Conservation (phyloP, 2,329 filamentous ascomycete species). For the Graphilbum ipis-grandicollis region DNA sequence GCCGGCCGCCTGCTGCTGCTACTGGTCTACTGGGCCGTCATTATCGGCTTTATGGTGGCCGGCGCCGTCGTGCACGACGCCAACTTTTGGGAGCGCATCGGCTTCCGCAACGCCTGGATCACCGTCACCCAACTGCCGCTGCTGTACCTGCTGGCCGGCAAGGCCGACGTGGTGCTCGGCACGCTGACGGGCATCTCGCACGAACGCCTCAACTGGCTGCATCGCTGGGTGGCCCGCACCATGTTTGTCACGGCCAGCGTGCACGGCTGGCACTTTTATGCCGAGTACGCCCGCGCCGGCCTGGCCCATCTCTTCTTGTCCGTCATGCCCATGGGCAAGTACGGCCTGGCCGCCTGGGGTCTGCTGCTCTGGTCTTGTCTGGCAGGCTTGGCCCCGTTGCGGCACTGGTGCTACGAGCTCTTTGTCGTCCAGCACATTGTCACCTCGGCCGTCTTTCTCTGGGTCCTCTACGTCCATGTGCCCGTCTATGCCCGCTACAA, state of each 20-base stretch:
- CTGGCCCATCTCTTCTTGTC: slow-evolving; percentile 40
- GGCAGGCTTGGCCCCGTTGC: slow-evolving; percentile 44
- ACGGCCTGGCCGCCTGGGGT: slow-evolving; percentile 50
- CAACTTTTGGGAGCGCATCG: slow-evolving; percentile 46
- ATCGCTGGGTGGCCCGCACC: slow-evolving; percentile 54
- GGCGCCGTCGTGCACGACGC: slow-evolving; percentile 30
- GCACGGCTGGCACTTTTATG: slow-evolving; percentile 54
- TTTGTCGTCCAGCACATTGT: slow-evolving; percentile 53
- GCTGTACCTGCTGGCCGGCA: slow-evolving; percentile 43
- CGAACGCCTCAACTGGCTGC: slow-evolving; percentile 56
- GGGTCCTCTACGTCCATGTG: slow-evolving; percentile 45
- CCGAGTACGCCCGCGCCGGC: slow-evolving; percentile 41
- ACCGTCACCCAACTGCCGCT: slow-evolving; percentile 46
- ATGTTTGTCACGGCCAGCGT: slow-evolving; percentile 51
- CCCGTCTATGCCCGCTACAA: slow-evolving; percentile 41
- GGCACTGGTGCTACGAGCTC: slow-evolving; percentile 49
- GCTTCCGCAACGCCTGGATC: slow-evolving; percentile 51
- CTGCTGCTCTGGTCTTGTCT: slow-evolving; percentile 48
- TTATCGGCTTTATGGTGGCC: slow-evolving; percentile 38
- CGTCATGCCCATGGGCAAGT: slow-evolving; percentile 47
- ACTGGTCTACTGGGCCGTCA: slow-evolving; percentile 38
- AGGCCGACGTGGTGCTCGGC: slow-evolving; percentile 41
- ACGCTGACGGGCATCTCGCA: slow-evolving; percentile 45
- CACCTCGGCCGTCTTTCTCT: slow-evolving; percentile 43
- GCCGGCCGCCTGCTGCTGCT: slow-evolving; percentile 37